A percentile compares a stretch with the other conserved stretches of the same genome.
These are phyloP conservation scores for Stereum hirsutum DNA, from an alignment of 1,284 basidiomycete genomes.

Conservation along the genomic window DNA sequence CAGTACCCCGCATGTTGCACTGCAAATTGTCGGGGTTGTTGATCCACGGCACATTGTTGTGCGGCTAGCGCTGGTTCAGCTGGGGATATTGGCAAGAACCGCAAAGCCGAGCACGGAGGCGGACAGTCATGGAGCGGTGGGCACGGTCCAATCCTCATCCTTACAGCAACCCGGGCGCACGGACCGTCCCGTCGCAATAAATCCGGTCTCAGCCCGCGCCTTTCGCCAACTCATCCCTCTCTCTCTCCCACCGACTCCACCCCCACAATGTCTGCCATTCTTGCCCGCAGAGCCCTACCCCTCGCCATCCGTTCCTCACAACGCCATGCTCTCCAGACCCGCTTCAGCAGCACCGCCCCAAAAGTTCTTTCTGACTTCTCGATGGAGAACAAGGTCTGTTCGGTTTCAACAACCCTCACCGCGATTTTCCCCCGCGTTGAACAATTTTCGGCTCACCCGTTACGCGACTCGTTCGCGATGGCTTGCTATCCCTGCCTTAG, in stretches of 20 bases:
- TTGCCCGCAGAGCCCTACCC: slow-evolving; percentile 17
- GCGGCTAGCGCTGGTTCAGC: too few species aligned
- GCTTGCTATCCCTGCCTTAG: slow-evolving; percentile 38
- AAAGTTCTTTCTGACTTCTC: slow-evolving; percentile 55
- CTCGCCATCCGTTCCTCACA: slow-evolving; percentile 11
- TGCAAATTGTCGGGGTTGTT: too few species aligned
- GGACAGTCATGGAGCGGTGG: too few species aligned
- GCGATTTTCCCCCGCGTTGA: background rate
- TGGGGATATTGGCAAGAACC: too few species aligned
- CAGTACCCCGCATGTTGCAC: too few species aligned
- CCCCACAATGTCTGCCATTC: slow-evolving; percentile 10
- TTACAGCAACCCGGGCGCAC: too few species aligned
- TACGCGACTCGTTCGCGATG: too few species aligned
- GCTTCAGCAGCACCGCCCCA: slow-evolving; percentile 12
- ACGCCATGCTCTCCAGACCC: slow-evolving; percentile 14
- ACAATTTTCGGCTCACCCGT: background rate
- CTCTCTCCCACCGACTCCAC: slow-evolving; percentile 4
- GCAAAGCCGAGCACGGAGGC: too few species aligned
- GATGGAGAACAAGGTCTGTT: slow-evolving; percentile 54
- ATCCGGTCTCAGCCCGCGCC: background rate
- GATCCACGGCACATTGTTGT: too few species aligned
- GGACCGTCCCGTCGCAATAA: too few species aligned
- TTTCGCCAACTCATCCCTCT: background rate
- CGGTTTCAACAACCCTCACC: background rate
- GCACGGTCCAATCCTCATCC: too few species aligned